Evolutionary conservation across 371 early-diverging fungal species (phyloP).

Genomic region (Mucor lusitanicus): DNA sequence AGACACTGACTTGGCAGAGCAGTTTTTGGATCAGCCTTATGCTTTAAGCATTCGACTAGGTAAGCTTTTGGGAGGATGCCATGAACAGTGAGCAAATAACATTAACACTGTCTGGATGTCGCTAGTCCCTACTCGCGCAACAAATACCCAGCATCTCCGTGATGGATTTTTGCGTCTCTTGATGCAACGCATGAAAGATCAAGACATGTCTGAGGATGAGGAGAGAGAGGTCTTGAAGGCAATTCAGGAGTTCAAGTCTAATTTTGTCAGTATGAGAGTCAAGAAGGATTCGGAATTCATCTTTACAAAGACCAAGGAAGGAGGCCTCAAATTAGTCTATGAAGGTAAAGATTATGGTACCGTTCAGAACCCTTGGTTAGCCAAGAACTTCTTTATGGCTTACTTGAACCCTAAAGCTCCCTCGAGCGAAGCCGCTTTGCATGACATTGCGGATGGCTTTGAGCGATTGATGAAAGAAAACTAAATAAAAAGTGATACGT

Average conservation of each 20-base stretch:
- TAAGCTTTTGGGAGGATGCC: conserved; percentile 4
- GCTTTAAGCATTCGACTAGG: conserved; percentile 51
- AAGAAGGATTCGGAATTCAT: conserved; percentile 60
- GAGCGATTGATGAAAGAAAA: conserved; percentile 17
- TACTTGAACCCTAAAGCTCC: conserved; percentile 63
- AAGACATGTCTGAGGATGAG: conserved; percentile 44
- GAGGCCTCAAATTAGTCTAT: conserved; percentile 56
- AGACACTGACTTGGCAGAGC: conserved; percentile 14
- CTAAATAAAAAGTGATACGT: conserved; percentile 1
- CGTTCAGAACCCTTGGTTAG: conserved; percentile 60
- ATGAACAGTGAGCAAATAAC: not conserved
- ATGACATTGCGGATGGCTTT: conserved; percentile 26
- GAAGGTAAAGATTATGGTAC: conserved; percentile 59
- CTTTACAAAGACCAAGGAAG: conserved; percentile 65
- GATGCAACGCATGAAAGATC: conserved; percentile 48
- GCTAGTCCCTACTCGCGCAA: conserved; percentile 58
- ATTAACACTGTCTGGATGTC: not conserved
- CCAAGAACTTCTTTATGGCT: conserved; percentile 63
- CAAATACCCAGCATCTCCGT: conserved; percentile 71
- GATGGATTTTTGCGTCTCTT: conserved; percentile 72
- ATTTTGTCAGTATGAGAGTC: conserved; percentile 64
- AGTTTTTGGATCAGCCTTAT: conserved; percentile 44
- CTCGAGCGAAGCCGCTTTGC: conserved; percentile 46
- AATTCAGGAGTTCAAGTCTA: conserved; percentile 61
- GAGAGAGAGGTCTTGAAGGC: conserved; percentile 53